Evolutionary conservation across 2,329 filamentous ascomycete genomes (phyloP).

Genomic region (Penicillium sp.): DNA sequence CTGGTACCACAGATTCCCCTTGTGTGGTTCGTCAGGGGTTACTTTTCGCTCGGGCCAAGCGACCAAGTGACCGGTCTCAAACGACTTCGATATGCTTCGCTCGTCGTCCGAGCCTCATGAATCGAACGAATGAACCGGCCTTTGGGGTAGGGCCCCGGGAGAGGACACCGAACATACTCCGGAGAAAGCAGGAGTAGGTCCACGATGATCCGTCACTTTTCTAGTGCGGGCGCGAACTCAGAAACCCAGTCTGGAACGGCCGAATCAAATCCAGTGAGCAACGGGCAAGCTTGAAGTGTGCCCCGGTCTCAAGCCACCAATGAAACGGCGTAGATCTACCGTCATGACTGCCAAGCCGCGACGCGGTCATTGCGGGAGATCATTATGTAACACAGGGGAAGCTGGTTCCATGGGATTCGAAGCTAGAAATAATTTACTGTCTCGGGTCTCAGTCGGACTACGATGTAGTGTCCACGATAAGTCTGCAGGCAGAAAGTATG

Average conservation of each 20-base stretch:
- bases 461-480: background rate
- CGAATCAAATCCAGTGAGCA: background rate
- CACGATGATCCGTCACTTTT: background rate
- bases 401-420: conserved; percentile 10
- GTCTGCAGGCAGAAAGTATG: background rate
- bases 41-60: conserved; percentile 1
- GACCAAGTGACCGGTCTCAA: conserved; percentile 16
- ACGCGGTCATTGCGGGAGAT: conserved; percentile 11
- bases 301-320: conserved; percentile 1
- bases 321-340: conserved; percentile 13
- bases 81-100: background rate
- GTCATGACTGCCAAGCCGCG: conserved; percentile 9
- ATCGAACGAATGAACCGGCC: background rate
- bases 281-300: background rate
- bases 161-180: background rate
- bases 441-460: background rate
- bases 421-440: conserved; percentile 6
- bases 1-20: background rate
- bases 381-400: conserved; percentile 23
- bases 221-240: background rate
- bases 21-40: background rate
- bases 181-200: background rate
- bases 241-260: background rate
- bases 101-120: background rate
- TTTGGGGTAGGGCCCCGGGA: background rate